Percentiles rank a stretch among this genome's conserved stretches.
Evolutionary conservation across 169 alveolate genomes (phyloP).

Genomic region (Cryptosporidium felis): DNA sequence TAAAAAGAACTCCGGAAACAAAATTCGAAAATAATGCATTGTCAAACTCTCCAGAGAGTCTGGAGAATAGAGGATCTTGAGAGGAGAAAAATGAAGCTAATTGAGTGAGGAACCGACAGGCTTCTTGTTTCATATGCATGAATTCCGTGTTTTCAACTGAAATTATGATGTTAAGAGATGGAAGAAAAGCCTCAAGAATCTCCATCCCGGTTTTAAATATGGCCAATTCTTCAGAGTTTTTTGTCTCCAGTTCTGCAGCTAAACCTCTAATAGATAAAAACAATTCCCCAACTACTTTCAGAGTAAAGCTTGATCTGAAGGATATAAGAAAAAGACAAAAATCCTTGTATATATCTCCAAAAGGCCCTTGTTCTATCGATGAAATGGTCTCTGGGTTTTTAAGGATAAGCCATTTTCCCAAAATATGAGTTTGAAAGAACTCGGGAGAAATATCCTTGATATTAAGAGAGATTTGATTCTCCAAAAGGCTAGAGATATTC

Average conservation of each 20-base stretch:
- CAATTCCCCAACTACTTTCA: constrained; percentile 13
- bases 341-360: neutral
- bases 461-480: constrained; percentile 6
- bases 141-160: neutral
- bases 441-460: constrained; percentile 20
- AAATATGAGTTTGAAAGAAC: neutral
- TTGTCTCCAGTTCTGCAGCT: neutral
- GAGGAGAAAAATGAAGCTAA: neutral
- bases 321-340: constrained; percentile 28
- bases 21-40: neutral
- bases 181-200: constrained; percentile 28
- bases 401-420: constrained; percentile 20
- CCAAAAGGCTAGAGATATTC: constrained; percentile 19
- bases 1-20: neutral
- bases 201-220: constrained; percentile 9
- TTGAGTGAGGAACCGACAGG: constrained; percentile 1
- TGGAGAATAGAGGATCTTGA: neutral
- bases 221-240: neutral
- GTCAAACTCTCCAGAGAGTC: neutral
- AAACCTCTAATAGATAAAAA: constrained; percentile 8
- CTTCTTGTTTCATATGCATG: neutral
- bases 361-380: constrained; percentile 44
- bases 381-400: constrained; percentile 26
- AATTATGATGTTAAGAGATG: constrained; percentile 1
- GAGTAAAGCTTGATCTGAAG: neutral